Percentiles rank a stretch among this genome's conserved stretches.
Conservation (phyloP, 2,329 filamentous ascomycete genomes). For the Leptodontidium sp. region DNA sequence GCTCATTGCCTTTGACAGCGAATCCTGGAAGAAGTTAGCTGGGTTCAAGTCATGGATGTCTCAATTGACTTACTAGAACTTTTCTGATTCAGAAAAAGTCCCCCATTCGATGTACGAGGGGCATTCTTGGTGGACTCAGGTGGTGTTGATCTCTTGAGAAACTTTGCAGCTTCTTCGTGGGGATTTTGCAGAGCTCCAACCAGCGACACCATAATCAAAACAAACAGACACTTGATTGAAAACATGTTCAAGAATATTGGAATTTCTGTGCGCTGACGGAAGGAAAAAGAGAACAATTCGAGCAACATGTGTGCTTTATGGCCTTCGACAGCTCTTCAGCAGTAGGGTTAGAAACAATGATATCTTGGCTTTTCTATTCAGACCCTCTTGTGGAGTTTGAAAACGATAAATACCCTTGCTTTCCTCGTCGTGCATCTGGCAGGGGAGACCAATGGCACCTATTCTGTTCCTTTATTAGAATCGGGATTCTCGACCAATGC, state of each 20-base stretch:
- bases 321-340: background rate
- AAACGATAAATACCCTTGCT: background rate
- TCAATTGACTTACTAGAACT: slow-evolving; percentile 1
- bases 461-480: background rate
- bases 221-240: background rate
- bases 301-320: background rate
- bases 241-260: background rate
- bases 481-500: background rate
- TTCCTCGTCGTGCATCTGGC: background rate
- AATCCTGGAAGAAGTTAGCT: slow-evolving; percentile 36
- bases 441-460: background rate
- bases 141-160: background rate
- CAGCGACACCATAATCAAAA: background rate
- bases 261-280: background rate
- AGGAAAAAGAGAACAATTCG: background rate
- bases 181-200: slow-evolving; percentile 7
- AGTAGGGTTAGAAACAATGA: background rate
- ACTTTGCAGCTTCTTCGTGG: background rate
- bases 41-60: background rate
- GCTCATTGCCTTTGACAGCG: slow-evolving; percentile 41
- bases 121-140: background rate
- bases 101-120: background rate
- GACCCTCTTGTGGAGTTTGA: slow-evolving; percentile 5
- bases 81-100: slow-evolving; percentile 9
- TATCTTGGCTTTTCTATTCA: slow-evolving; percentile 4